Evolutionary conservation across 2,329 filamentous ascomycete species (phyloP).

Genomic region (Sarocladiaceae sp.): DNA sequence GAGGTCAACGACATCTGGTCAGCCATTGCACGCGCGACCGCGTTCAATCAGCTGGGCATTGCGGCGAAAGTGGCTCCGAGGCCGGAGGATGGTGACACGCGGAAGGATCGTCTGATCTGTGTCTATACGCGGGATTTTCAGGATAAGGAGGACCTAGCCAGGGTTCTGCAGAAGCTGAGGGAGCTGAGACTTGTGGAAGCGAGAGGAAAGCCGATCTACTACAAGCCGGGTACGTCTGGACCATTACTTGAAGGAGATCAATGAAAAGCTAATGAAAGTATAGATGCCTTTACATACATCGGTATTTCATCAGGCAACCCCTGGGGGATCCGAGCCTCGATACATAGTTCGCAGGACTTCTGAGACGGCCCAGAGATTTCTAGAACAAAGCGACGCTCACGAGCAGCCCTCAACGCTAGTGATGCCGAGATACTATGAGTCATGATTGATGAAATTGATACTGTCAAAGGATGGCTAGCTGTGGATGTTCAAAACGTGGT

Average conservation of each 20-base stretch:
- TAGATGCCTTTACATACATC: constrained; percentile 64
- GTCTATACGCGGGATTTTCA: constrained; percentile 73
- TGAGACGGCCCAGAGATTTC: too few species aligned
- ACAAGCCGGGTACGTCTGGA: constrained; percentile 60
- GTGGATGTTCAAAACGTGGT: not conserved
- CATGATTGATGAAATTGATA: too few species aligned
- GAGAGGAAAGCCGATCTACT: constrained; percentile 55
- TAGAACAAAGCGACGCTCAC: not conserved
- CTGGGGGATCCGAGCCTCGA: constrained; percentile 55
- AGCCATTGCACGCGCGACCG: constrained; percentile 59
- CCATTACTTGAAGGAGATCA: not conserved
- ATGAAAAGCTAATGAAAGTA: constrained; percentile 11
- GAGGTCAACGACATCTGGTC: constrained; percentile 61
- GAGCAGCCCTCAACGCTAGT: not conserved
- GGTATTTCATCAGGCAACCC: constrained; percentile 54
- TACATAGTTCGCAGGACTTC: constrained; percentile 42
- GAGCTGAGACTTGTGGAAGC: constrained; percentile 53
- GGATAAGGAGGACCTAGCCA: constrained; percentile 60
- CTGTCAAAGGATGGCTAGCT: too few species aligned
- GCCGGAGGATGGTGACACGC: constrained; percentile 30
- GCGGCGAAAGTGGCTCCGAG: constrained; percentile 64
- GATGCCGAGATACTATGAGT: too few species aligned
- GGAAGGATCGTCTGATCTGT: constrained; percentile 57
- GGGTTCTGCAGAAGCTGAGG: constrained; percentile 58
- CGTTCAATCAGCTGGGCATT: constrained; percentile 62